Evolutionary conservation across 805 yeast genomes (phyloP).

Genomic region (Schwanniomyces polymorphus): DNA sequence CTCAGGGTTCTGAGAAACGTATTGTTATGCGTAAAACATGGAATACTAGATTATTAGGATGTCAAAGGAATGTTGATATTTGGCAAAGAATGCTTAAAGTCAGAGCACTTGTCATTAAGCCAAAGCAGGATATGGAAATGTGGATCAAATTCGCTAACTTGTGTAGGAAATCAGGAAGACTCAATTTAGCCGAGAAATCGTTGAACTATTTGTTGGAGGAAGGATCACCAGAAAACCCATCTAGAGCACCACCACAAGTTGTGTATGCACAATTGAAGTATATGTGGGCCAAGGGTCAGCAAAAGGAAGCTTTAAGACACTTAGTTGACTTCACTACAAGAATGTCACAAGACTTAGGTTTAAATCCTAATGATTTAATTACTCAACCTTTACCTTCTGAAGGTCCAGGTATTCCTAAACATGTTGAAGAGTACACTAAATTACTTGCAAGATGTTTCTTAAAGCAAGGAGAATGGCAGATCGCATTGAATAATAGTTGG

Average conservation of each 20-base stretch:
- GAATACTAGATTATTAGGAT: conserved; percentile 89
- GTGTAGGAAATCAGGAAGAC: conserved; percentile 90
- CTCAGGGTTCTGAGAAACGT: conserved; percentile 80
- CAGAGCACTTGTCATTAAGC: conserved; percentile 88
- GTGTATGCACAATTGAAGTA: conserved; percentile 96
- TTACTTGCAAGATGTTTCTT: conserved; percentile 90
- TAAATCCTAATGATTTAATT: conserved; percentile 83
- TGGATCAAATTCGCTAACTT: conserved; percentile 98
- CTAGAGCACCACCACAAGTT: conserved; percentile 93
- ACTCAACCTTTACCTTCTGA: conserved; percentile 80
- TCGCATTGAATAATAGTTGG: conserved; percentile 79
- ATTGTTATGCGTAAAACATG: conserved; percentile 84
- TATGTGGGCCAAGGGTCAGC: conserved; percentile 95
- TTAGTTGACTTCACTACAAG: conserved; percentile 88
- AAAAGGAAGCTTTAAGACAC: conserved; percentile 80
- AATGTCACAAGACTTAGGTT: conserved; percentile 84
- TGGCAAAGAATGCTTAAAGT: conserved; percentile 97
- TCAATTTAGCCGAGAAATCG: conserved; percentile 90
- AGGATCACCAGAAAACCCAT: conserved; percentile 60
- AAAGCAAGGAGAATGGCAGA: conserved; percentile 99
- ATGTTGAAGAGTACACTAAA: conserved; percentile 79
- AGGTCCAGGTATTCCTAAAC: conserved; percentile 69
- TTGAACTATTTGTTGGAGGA: conserved; percentile 76
- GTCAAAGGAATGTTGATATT: conserved; percentile 96
- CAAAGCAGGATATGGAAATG: conserved; percentile 95